phyloP scores from a whole-genome alignment of 2,329 filamentous ascomycete genomes.

The Nemania diffusa region DNA sequence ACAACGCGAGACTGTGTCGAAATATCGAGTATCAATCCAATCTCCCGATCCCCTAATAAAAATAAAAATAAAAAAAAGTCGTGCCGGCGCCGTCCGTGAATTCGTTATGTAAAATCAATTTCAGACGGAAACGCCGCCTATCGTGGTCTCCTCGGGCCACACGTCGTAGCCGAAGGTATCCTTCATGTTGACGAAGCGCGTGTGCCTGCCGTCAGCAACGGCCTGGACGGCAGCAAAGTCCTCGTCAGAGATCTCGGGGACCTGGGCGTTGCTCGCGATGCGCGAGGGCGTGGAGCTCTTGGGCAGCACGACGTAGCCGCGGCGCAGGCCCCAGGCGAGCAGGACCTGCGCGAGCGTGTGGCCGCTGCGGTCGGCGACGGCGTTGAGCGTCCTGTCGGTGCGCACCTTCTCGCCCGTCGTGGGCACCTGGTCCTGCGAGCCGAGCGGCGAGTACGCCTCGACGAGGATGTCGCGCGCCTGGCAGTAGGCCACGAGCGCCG shows the following conservation, averaged over 20 bases:
- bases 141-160: constrained; percentile 66
- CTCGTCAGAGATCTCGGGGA: constrained; percentile 64
- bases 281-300: constrained; percentile 75
- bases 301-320: constrained; percentile 74
- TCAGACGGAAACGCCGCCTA: constrained; percentile 17
- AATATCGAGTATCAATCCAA: constrained; percentile 2
- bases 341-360: constrained; percentile 70
- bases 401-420: constrained; percentile 73
- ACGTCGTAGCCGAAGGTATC: constrained; percentile 81
- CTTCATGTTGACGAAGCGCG: constrained; percentile 84
- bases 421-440: constrained; percentile 75
- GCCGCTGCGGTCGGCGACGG: constrained; percentile 66
- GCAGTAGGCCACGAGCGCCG: constrained; percentile 64
- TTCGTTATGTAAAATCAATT: no score
- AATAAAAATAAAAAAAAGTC: no score
- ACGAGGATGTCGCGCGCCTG: constrained; percentile 62
- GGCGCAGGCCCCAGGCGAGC: constrained; percentile 72
- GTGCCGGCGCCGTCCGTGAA: no score
- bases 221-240: constrained; percentile 71
- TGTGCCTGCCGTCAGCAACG: constrained; percentile 73
- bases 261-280: constrained; percentile 72
- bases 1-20: neutral
- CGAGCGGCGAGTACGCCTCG: constrained; percentile 63
- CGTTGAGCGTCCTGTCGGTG: constrained; percentile 68
- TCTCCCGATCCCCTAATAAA: neutral